Conservation (phyloP, 352 stramenopile genomes). For the Phytophthora pseudosyringae region DNA sequence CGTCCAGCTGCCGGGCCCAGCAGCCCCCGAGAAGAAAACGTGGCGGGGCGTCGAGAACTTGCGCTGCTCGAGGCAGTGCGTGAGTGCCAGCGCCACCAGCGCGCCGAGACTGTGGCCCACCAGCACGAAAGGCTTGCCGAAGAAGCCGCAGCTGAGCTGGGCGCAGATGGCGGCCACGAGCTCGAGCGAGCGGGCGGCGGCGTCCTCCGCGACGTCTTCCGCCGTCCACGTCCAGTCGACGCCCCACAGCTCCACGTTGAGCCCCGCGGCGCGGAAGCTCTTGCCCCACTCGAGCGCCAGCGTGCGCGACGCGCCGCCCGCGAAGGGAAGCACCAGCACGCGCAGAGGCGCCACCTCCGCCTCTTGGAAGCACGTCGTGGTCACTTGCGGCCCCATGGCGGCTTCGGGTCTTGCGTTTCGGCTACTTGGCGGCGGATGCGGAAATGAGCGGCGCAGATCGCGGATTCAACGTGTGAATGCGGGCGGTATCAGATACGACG, state of each 20-base stretch:
- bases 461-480: too few relatives aligned
- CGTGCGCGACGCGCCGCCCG: slow-evolving; percentile 49
- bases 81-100: slow-evolving; percentile 58
- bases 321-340: slow-evolving; percentile 67
- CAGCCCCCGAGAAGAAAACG: slow-evolving; percentile 65
- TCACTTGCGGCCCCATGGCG: slow-evolving; percentile 44
- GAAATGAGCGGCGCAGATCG: slow-evolving; percentile 15
- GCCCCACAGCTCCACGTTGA: slow-evolving; percentile 64
- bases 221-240: slow-evolving; percentile 61
- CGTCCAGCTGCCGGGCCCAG: slow-evolving; percentile 37
- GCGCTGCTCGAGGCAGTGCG: slow-evolving; percentile 48
- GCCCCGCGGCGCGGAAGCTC: slow-evolving; percentile 38
- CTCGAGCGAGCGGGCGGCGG: slow-evolving; percentile 23
- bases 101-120: slow-evolving; percentile 77
- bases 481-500: not conserved
- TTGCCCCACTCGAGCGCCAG: slow-evolving; percentile 57
- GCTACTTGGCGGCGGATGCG: slow-evolving; percentile 12
- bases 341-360: slow-evolving; percentile 67
- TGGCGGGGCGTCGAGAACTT: slow-evolving; percentile 62
- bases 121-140: slow-evolving; percentile 78
- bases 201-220: slow-evolving; percentile 18
- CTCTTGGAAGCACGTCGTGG: slow-evolving; percentile 67
- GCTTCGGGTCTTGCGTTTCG: slow-evolving; percentile 4
- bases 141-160: slow-evolving; percentile 59
- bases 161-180: slow-evolving; percentile 47